Conservation (phyloP, 2,329 filamentous ascomycete species). For the Exophiala sp. region DNA sequence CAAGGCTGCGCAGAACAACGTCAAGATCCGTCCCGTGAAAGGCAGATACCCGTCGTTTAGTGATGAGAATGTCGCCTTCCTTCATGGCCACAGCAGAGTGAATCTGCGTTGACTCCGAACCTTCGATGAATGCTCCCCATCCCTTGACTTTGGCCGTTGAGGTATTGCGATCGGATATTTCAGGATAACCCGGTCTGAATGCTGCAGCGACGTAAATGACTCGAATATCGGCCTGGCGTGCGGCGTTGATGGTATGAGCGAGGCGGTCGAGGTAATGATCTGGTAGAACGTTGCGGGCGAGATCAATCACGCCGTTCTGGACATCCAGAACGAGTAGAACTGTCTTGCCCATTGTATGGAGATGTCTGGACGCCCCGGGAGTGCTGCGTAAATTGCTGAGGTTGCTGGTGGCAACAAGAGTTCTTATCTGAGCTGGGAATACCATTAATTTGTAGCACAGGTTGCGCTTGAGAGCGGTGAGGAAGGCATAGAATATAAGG, state of each 20-base stretch:
- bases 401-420: no score
- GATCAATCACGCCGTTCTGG: slow-evolving; percentile 7
- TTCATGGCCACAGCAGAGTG: not conserved
- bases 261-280: slow-evolving; percentile 3
- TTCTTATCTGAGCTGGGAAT: no score
- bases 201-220: slow-evolving; percentile 3
- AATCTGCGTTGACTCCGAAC: slow-evolving; percentile 1
- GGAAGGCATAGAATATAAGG: no score
- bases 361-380: not conserved
- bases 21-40: slow-evolving; percentile 11
- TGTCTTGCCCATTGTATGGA: not conserved
- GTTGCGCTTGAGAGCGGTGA: no score
- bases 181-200: slow-evolving; percentile 2
- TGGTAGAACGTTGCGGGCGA: not conserved
- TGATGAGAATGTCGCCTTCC: slow-evolving; percentile 2
- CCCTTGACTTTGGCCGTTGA: not conserved
- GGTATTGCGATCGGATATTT: not conserved
- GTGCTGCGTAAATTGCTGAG: no score
- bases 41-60: slow-evolving; percentile 7
- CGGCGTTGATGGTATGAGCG: not conserved
- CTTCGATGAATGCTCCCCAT: not conserved
- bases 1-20: slow-evolving; percentile 1
- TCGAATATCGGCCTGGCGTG: not conserved
- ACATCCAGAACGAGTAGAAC: slow-evolving; percentile 9
- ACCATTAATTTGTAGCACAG: no score